Evolutionary conservation across 331 rosid genomes (phyloP).

Genomic region (Stylosanthes scabra): DNA sequence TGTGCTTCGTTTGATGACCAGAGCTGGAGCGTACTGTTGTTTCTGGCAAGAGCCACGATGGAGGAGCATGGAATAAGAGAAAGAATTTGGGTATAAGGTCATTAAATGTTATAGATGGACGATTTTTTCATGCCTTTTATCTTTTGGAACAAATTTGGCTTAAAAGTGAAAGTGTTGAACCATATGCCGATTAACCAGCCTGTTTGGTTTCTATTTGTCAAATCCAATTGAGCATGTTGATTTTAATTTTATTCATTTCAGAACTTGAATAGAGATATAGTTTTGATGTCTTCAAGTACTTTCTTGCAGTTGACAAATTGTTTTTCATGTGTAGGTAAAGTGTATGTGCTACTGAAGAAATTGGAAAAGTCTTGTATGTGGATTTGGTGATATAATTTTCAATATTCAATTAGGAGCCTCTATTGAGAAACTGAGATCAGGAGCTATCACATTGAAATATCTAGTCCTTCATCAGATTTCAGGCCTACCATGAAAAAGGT

Average conservation of each 20-base stretch:
- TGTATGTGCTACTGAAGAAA: constrained; percentile 33
- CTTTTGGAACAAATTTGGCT: constrained; percentile 6
- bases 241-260: constrained; percentile 25
- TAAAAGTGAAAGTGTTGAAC: constrained; percentile 15
- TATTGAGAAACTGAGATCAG: constrained; percentile 37
- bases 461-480: constrained; percentile 39
- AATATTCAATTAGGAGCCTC: constrained; percentile 39
- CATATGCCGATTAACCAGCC: constrained; percentile 18
- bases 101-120: too few species aligned
- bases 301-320: constrained; percentile 31
- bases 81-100: too few species aligned
- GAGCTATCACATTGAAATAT: constrained; percentile 31
- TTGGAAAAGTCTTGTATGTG: constrained; percentile 34
- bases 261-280: neutral
- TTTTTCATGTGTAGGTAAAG: constrained; percentile 39
- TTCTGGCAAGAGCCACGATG: too few species aligned
- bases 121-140: neutral
- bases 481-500: constrained; percentile 78
- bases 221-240: constrained; percentile 20
- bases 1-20: too few species aligned
- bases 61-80: too few species aligned
- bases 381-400: constrained; percentile 38
- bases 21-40: too few species aligned
- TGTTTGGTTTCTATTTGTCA: constrained; percentile 26
- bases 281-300: constrained; percentile 25